These are phyloP conservation scores for Talaromyces sp. DNA, from an alignment of 2,329 filamentous ascomycete species.

Conservation along the genomic window DNA sequence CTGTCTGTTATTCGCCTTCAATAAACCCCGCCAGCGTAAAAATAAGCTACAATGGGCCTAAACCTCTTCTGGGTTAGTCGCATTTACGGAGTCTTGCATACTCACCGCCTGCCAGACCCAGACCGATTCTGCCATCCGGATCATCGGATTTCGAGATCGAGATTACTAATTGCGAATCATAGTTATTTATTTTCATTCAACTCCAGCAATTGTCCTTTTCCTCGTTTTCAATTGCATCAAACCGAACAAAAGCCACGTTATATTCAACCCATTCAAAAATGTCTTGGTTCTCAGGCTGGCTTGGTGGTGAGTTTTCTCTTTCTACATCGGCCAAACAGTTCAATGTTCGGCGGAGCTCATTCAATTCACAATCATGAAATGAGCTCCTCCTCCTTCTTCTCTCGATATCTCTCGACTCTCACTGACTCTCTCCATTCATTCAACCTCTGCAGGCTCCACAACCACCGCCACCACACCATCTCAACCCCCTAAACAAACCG, in stretches of 20 bases:
- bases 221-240: neutral
- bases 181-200: neutral
- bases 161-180: constrained; percentile 6
- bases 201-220: neutral
- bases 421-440: neutral
- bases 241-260: too few species aligned
- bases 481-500: constrained; percentile 22
- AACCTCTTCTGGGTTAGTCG: neutral
- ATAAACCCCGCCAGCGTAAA: constrained; percentile 6
- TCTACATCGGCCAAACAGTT: neutral
- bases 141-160: neutral
- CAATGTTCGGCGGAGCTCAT: constrained; percentile 20
- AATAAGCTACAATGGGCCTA: neutral
- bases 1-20: neutral
- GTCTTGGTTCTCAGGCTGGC: constrained; percentile 36
- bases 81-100: neutral
- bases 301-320: constrained; percentile 25
- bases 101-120: neutral
- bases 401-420: neutral
- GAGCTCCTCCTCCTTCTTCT: neutral
- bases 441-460: neutral
- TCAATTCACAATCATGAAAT: constrained; percentile 3
- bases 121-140: neutral
- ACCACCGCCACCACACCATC: constrained; percentile 3
- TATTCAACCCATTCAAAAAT: constrained; percentile 16